Conservation (phyloP, 306 rosid species). For the Castanopsis chinensis region DNA sequence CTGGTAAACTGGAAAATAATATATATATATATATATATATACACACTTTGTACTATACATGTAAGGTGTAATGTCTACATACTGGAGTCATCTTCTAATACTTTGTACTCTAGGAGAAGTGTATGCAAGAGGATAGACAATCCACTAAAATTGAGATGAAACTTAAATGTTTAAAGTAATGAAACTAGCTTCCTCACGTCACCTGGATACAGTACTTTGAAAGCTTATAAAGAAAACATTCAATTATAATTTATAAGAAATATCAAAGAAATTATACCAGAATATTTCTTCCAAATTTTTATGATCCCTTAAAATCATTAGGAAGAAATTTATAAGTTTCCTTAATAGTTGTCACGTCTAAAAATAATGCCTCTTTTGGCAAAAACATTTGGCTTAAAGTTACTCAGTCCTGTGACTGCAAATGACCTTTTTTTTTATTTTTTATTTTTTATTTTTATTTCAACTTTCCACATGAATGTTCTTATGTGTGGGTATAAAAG, state of each 20-base stretch:
- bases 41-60: too few relatives aligned
- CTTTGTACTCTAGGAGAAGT: neutral
- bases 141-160: neutral
- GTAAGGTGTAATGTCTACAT: neutral
- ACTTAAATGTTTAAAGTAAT: neutral
- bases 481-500: too few relatives aligned
- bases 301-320: neutral
- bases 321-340: neutral
- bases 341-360: neutral
- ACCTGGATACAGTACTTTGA: neutral
- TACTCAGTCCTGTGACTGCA: too few relatives aligned
- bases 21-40: too few relatives aligned
- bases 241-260: neutral
- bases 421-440: too few relatives aligned
- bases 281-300: too few relatives aligned
- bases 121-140: neutral
- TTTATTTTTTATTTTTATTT: too few relatives aligned
- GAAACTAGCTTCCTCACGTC: neutral
- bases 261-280: neutral
- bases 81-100: neutral
- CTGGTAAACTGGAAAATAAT: neutral
- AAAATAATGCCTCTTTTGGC: neutral
- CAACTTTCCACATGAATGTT: too few relatives aligned
- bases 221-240: neutral
- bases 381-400: too few relatives aligned